Evolutionary conservation across 2,329 filamentous ascomycete species (phyloP), one percentile per base, ranked within the genome.

Genomic region (Cladosporium sp.): DNA sequence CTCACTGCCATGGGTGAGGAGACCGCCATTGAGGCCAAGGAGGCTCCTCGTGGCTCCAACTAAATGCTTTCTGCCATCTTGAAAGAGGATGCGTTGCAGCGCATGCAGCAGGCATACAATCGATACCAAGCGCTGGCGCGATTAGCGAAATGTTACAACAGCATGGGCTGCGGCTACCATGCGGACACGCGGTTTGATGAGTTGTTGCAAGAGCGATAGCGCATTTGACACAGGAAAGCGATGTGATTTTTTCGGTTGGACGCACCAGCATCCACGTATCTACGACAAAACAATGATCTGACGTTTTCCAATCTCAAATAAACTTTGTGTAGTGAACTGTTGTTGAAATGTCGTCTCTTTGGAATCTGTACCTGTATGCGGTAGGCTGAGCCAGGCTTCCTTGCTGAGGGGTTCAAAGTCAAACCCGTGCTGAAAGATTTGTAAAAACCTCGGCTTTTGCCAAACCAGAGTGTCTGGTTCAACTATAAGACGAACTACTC

Each of bases 1-100:
- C 91, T 96, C 79, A 91, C 92, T 76, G 89, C 95, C 80, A 99
- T 99, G 95, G 91, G 91, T 79, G 94, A 99, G 85, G 91, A 98
- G 87, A 83, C 86, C 75, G 91, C 89, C 78, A 90, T 97, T 80
- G 93, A 97, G 79, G 91, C 89, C 83, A 98, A 98, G 89, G 93
- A 97, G 84, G 92, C 91, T 81, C 89, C 91, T 80, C 81, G 78
- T 68, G 52, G 61, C 37, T 11, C 50, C 52, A 55, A 55, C 52
- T 63, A 63, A 31, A 63, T 63, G 28, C 49, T 44, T 53, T 37
- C 29, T 56, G 44, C 21, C 31, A 40, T 33, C 35, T 63, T 28
- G 46, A 56, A 55, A 53, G 35, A 56, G 61, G 28, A 46, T 56
- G 35, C 44, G 44, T 63, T 37, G 61, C 61, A 63, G 61, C 61